A percentile compares a stretch with the other conserved stretches of the same genome.
phyloP scores from a whole-genome alignment of 352 stramenopile genomes.

The Phytophthora constricta region DNA sequence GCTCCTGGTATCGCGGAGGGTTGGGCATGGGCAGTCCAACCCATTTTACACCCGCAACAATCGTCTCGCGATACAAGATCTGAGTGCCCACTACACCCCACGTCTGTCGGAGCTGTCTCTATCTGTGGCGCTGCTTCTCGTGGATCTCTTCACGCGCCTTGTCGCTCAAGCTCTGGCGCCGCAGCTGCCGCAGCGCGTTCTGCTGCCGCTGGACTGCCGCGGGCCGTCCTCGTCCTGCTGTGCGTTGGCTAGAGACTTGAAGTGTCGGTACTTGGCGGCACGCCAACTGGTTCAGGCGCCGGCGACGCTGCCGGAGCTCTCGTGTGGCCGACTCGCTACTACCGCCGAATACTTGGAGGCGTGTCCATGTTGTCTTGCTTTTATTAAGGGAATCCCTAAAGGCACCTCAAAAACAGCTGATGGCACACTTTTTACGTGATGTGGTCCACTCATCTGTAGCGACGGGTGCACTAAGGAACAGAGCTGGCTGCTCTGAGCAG shows the following conservation, averaged over 20 bases:
- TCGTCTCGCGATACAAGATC: slow-evolving; percentile 88
- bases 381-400: too few relatives aligned
- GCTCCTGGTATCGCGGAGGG: slow-evolving; percentile 86
- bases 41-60: slow-evolving; percentile 89
- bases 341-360: slow-evolving; percentile 54
- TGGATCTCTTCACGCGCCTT: slow-evolving; percentile 39
- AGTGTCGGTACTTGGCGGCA: slow-evolving; percentile 76
- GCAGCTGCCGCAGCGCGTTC: slow-evolving; percentile 48
- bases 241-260: slow-evolving; percentile 19
- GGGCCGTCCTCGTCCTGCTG: slow-evolving; percentile 2
- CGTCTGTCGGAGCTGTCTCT: slow-evolving; percentile 48
- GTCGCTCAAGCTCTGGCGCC: slow-evolving; percentile 54
- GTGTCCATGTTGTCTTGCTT: slow-evolving; percentile 41
- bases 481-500: too few relatives aligned
- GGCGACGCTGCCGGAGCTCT: slow-evolving; percentile 56
- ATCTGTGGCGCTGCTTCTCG: slow-evolving; percentile 50
- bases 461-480: too few relatives aligned
- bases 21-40: slow-evolving; percentile 82
- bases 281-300: slow-evolving; percentile 62
- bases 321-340: slow-evolving; percentile 50
- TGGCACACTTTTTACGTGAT: too few relatives aligned
- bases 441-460: too few relatives aligned
- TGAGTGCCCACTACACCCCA: slow-evolving; percentile 78
- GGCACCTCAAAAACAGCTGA: too few relatives aligned
- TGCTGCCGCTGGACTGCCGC: slow-evolving; percentile 49